Evolutionary conservation across 1,284 basidiomycete genomes (phyloP).

Genomic region (Phenoliferia sp.): DNA sequence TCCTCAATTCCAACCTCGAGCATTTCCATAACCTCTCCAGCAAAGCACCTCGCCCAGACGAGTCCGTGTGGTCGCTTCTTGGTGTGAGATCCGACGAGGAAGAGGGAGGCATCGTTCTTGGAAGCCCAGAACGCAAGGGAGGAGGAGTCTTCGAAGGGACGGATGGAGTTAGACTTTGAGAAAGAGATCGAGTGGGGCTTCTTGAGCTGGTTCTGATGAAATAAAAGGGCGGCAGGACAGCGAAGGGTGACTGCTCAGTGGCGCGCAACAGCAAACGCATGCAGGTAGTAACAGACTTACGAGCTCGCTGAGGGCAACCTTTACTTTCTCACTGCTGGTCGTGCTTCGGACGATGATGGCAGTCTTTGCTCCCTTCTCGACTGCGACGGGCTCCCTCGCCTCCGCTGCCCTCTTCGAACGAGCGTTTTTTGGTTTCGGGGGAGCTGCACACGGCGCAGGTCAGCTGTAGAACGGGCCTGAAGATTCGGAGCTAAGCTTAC

Average conservation of each 20-base stretch:
- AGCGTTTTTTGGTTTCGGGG: constrained; percentile 93
- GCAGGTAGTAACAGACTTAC: constrained; percentile 50
- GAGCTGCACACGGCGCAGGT: constrained; percentile 14
- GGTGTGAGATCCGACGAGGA: constrained; percentile 82
- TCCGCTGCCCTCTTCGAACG: constrained; percentile 90
- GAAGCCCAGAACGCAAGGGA: constrained; percentile 86
- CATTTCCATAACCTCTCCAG: constrained; percentile 86
- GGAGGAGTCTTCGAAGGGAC: constrained; percentile 77
- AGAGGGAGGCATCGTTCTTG: constrained; percentile 93
- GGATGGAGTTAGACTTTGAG: constrained; percentile 75
- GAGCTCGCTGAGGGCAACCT: constrained; percentile 78
- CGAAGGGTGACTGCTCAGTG: background rate
- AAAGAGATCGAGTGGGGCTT: constrained; percentile 85
- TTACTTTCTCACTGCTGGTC: constrained; percentile 74
- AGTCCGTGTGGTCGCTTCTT: constrained; percentile 93
- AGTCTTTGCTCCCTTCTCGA: constrained; percentile 71
- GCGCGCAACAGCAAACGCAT: background rate
- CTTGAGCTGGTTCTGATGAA: constrained; percentile 76
- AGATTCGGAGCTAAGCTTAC: background rate
- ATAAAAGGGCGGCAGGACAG: background rate
- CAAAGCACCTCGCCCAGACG: constrained; percentile 81
- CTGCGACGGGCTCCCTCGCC: constrained; percentile 78
- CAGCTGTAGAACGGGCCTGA: constrained; percentile 16
- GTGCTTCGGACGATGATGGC: constrained; percentile 88
- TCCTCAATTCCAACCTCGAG: constrained; percentile 83